A percentile compares a stretch with the other conserved stretches of the same genome.
phyloP scores from a whole-genome alignment of 306 rosid genomes.

The Datisca glomerata region DNA sequence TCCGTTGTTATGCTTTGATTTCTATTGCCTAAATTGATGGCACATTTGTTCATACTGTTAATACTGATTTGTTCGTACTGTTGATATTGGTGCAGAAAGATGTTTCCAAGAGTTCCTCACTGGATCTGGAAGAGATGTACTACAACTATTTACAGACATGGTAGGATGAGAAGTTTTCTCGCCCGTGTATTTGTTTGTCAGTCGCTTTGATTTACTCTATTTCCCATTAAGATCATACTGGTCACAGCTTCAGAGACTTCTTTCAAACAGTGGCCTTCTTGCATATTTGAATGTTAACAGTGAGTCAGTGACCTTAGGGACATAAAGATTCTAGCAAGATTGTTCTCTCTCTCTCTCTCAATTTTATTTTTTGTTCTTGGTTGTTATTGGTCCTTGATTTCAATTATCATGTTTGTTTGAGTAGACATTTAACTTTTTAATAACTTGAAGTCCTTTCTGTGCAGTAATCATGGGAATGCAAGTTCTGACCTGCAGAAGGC shows the following conservation, averaged over 20 bases:
- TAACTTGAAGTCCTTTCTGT: conserved; percentile 14
- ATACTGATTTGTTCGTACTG: neutral
- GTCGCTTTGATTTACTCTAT: no score
- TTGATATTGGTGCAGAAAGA: conserved; percentile 25
- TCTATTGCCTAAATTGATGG: no score
- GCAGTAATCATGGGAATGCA: conserved; percentile 30
- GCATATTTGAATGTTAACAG: no score
- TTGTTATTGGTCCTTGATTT: neutral
- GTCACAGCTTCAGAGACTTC: no score
- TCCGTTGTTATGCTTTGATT: no score
- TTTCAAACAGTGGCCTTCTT: no score
- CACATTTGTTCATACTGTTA: no score
- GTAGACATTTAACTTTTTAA: neutral
- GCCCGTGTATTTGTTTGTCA: conserved; percentile 3
- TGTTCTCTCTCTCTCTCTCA: neutral
- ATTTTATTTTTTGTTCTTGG: neutral
- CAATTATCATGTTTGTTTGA: neutral
- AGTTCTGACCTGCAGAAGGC: conserved; percentile 19
- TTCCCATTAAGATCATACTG: no score
- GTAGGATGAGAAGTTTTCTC: conserved; percentile 22
- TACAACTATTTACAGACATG: conserved; percentile 36
- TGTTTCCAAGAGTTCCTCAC: conserved; percentile 10
- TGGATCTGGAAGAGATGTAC: conserved; percentile 41
- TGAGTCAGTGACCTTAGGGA: no score
- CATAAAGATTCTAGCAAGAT: no score